Evolutionary conservation across 2,329 filamentous ascomycete species (phyloP).

Genomic region (Fusarium miscanthi): DNA sequence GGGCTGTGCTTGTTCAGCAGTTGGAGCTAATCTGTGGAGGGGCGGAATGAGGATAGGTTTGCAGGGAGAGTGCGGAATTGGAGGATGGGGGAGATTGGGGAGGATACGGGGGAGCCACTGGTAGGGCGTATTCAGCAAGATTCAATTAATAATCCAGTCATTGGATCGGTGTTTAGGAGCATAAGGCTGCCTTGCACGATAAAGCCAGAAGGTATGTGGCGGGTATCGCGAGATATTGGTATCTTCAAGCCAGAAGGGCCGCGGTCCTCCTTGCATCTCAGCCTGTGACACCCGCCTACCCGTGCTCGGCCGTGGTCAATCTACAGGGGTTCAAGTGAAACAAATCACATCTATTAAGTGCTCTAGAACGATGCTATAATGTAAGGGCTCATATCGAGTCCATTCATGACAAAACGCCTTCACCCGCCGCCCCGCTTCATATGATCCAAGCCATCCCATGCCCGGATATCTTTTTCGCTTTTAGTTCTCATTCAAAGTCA

Average conservation of each 20-base stretch:
- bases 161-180: neutral
- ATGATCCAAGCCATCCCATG: neutral
- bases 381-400: slow-evolving; percentile 7
- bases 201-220: neutral
- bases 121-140: neutral
- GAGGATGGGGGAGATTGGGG: neutral
- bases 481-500: slow-evolving; percentile 3
- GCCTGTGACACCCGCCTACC: neutral
- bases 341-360: slow-evolving; percentile 13
- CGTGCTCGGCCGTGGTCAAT: neutral
- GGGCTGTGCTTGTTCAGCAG: slow-evolving; percentile 27
- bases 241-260: neutral
- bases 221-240: neutral
- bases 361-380: slow-evolving; percentile 2
- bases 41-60: slow-evolving; percentile 1
- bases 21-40: slow-evolving; percentile 23
- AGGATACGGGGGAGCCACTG: neutral
- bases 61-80: slow-evolving; percentile 18
- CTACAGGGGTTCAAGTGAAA: slow-evolving; percentile 4
- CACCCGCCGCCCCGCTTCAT: slow-evolving; percentile 6
- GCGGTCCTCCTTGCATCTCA: neutral
- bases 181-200: neutral
- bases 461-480: slow-evolving; percentile 3
- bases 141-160: neutral
- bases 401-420: slow-evolving; percentile 29